Base-by-base conservation (phyloP, 495 filamentous ascomycete genomes). In the Aspergillus haitiensis region DNA sequence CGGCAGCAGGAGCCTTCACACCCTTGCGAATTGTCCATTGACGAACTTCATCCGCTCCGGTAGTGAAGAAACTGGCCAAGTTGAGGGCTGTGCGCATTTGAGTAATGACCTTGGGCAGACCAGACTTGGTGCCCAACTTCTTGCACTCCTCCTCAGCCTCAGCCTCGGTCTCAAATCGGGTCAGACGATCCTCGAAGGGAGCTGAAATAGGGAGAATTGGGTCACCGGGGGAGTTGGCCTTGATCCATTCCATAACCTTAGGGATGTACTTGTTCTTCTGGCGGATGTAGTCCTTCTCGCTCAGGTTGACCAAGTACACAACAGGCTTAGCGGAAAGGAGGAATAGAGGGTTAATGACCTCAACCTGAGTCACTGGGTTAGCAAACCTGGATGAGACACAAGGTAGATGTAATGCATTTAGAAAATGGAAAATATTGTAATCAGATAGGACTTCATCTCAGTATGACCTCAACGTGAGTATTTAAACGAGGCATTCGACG, bases 181-280 rank as follows among this genome's bases (percentile, higher is more conserved):
- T 89, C 16, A 99, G 82, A 58, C 94, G 90, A 72, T 97, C 91
- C 78, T 98, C 95, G 66, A 97, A 94, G 31, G 78, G 85, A 52
- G 96, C 86, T 1, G 94, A 98, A 70, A 99, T 85, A 47, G 94
- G 95, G 47, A 99, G 87, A 67, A 98, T 87, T 36, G 92, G 88
- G 67, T 96, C 92, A 51, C 92, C 93, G 32, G 84, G 70, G 2
- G 92, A 90, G 75, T 98, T 81, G 65, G 88, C 83, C 76, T 97
- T 93, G 76, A 98, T 84, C 93, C 94, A 98, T 67, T 90, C 86
- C 63, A 88, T 88, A 68, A 99, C 88, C 79, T 92, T 92, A 61
- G 88, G 81, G 13, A 98, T 88, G 81, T 98, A 86, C 86, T 98
- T 98, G 85, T 98, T 99, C 87, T 97, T 98, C 81, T 97, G 93